These are phyloP conservation scores for Saccharomyces jurei DNA, from an alignment of 805 yeast genomes.

Conservation along the genomic window DNA sequence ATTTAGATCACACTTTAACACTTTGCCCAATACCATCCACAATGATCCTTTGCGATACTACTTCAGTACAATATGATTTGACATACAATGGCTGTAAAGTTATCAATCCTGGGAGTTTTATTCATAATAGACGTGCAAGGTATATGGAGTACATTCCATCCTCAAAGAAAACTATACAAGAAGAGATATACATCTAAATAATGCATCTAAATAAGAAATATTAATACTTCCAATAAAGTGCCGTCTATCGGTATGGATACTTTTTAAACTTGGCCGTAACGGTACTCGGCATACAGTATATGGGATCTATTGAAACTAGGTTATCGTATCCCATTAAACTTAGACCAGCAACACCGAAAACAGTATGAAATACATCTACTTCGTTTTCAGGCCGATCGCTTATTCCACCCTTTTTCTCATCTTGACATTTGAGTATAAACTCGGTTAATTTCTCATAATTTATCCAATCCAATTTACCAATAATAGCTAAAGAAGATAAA, in stretches of 20 bases:
- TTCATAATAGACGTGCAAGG: conserved; percentile 41
- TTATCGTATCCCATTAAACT: conserved; percentile 60
- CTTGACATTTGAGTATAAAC: conserved; percentile 76
- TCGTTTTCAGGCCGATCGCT: conserved; percentile 88
- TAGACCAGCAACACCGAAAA: conserved; percentile 83
- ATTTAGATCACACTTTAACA: conserved; percentile 58
- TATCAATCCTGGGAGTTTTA: conserved; percentile 58
- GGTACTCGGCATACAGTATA: conserved; percentile 68
- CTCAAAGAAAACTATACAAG: conserved; percentile 41
- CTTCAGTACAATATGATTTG: conserved; percentile 63
- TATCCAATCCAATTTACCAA: conserved; percentile 70
- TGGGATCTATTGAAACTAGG: conserved; percentile 67
- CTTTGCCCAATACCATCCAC: conserved; percentile 73
- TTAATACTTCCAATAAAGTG: background rate
- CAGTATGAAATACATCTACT: conserved; percentile 88
- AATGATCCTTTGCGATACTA: conserved; percentile 57
- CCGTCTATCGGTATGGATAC: conserved; percentile 27
- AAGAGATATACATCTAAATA: conserved; percentile 36
- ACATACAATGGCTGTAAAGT: conserved; percentile 78
- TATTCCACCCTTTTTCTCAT: conserved; percentile 73
- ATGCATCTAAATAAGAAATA: background rate
- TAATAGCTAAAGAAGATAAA: conserved; percentile 60
- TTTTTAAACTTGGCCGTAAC: conserved; percentile 31
- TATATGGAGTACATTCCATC: conserved; percentile 71
- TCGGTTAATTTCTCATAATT: conserved; percentile 49